Base-by-base conservation (phyloP, 2,329 filamentous ascomycete species). In the Fusarium liriodendri region DNA sequence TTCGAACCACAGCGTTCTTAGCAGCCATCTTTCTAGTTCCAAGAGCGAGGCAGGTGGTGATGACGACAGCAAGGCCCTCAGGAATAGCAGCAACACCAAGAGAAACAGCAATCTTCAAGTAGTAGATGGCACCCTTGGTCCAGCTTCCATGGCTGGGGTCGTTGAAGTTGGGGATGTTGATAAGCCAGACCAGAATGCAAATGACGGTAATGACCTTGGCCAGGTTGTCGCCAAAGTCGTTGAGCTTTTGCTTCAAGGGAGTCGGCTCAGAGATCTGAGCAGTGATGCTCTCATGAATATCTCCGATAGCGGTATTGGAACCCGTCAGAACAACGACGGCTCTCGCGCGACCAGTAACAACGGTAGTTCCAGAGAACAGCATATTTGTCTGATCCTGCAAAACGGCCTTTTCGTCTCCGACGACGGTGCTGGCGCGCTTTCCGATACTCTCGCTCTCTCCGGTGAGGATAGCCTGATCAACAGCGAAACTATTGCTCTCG, bases 151-250 rank as follows among this genome's bases (percentile, higher is more conserved):
- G 96, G 75, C 94, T 93, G 32, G 95, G 95, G 80, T 99, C 97
- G 80, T 91, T 97, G 88, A 99, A 99, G 86, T 99, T 95, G 79
- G 94, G 93, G 77, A 98, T 94, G 86, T 99, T 99, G 88, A 99
- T 99, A 70, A 98, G 87, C 97, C 97, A 99, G 78, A 99, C 97
- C 66, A 98, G 87, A 74, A 98, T 87, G 84, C 97, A 99, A 80
- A 99, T 99, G 71, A 95, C 93, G 8, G 96, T 98, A 76, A 99
- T 99, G 71, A 98, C 97, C 88, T 98, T 99, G 78, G 97, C 97
- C 72, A 99, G 88, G 81, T 90, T 93, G 84, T 99, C 97, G 73
- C 97, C 97, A 81, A 99, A 99, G 79, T 98, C 95, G 83, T 99
- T 98, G 72, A 99, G 89, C 87, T 99, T 99, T 88, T 99, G 95